phyloP scores from a whole-genome alignment of 345 rosid species.

The Gossypium rotundifolium region DNA sequence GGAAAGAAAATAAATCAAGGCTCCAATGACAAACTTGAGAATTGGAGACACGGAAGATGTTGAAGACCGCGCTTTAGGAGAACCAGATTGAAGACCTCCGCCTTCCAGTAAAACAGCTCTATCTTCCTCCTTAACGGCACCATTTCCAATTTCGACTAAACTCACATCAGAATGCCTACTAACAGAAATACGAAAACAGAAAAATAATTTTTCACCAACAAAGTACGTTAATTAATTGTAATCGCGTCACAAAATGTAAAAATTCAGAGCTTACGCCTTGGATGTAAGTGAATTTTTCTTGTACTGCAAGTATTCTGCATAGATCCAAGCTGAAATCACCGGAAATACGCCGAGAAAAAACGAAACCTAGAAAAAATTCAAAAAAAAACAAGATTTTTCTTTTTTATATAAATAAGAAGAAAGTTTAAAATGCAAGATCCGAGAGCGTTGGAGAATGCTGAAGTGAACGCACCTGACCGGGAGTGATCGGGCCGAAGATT shows the following conservation, averaged over 20 bases:
- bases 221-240: neutral
- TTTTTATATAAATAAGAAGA: neutral
- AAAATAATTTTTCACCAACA: neutral
- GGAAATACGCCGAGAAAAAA: conserved; percentile 69
- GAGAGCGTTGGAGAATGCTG: neutral
- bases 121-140: conserved; percentile 65
- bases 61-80: conserved; percentile 56
- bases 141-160: conserved; percentile 59
- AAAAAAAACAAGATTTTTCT: conserved; percentile 11
- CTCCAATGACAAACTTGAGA: conserved; percentile 39
- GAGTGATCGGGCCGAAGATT: conserved; percentile 49
- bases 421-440: conserved; percentile 14
- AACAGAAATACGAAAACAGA: neutral
- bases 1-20: neutral
- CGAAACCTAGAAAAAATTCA: conserved; percentile 46
- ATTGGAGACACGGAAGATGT: conserved; percentile 48
- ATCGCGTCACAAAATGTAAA: neutral
- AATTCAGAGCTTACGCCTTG: conserved; percentile 57
- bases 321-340: conserved; percentile 65
- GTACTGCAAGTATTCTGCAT: conserved; percentile 72
- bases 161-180: conserved; percentile 80
- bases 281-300: conserved; percentile 34
- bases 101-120: conserved; percentile 74
- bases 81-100: conserved; percentile 73
- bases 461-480: conserved; percentile 60